Evolutionary conservation across 306 rosid species (phyloP).

Genomic region (Styphnolobium japonicum): DNA sequence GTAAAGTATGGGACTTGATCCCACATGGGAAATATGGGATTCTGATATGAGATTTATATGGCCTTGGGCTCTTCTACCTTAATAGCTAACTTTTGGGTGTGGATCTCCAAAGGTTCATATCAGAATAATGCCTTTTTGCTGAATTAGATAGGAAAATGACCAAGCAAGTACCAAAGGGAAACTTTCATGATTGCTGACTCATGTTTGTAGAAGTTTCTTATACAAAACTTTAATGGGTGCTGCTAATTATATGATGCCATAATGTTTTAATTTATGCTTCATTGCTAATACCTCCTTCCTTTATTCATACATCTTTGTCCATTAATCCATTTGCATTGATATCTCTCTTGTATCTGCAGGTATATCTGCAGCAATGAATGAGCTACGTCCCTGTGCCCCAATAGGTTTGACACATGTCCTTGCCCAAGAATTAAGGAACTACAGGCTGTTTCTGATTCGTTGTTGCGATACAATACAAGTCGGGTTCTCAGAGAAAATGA

Average conservation of each 20-base stretch:
- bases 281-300: not conserved
- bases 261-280: not conserved
- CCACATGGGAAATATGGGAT: too few relatives aligned
- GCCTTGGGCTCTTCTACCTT: too few relatives aligned
- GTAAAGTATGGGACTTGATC: too few relatives aligned
- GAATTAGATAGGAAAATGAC: not conserved
- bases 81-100: too few relatives aligned
- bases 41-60: too few relatives aligned
- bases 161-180: too few relatives aligned
- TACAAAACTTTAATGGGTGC: not conserved
- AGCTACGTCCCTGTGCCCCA: conserved; percentile 96
- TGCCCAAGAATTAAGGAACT: conserved; percentile 81
- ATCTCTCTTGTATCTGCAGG: conserved; percentile 61
- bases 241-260: not conserved
- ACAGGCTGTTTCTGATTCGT: conserved; percentile 72
- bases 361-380: conserved; percentile 94
- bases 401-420: conserved; percentile 77
- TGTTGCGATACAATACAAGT: conserved; percentile 79
- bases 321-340: conserved; percentile 17
- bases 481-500: conserved; percentile 78
- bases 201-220: conserved; percentile 1
- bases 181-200: not conserved
- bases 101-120: too few relatives aligned
- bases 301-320: not conserved
- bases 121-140: too few relatives aligned